Base-by-base conservation (phyloP, 257 asterid species). In the Plantago elongata region DNA sequence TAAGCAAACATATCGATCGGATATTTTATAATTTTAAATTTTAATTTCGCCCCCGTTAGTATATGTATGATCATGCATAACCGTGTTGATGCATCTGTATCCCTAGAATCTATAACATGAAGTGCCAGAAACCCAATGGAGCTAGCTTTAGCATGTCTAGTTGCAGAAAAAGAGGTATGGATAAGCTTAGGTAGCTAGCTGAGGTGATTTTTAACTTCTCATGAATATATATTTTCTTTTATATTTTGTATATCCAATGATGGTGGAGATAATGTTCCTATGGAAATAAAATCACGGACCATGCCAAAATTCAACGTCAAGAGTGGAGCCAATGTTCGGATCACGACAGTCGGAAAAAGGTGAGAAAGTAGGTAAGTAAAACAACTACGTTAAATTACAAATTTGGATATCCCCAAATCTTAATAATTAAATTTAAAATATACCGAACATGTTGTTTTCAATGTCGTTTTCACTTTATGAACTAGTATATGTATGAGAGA, bases 331-430 rank as follows among this genome's bases (percentile, higher is more conserved):
- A 37, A 34, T 51, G 57, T 52, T 47, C 46, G 74, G 77, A 72
- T 54, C 54, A 70, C 60, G 85, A 67, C 72, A 75, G 64, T 69
- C 16, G 69, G 56, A 37, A 44, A 68, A 79, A 63, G 68, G 79
- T 70, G 66, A 66, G 70, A 69, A 60, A 79, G 84, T 80, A 72
- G 86, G 88, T 84, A 70, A 70, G 73, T 70, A 63, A 57, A 62
- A 51, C 5, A 51, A 9, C n/a, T 72, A 67, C 80, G 66, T 66
- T 82, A 79, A 75, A 72, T 74, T 71, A 73, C 78, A 64, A 57
- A 73, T 74, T 74, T 81, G 78, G 83, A 67, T 81, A 54, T 30
- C 70, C 54, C 57, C 6, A 62, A 44, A 48, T 50, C 34, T 11
- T 13, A 11, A 51, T 16, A 50, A 15, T n/a, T 3, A 17, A 15